phyloP scores from a whole-genome alignment of 345 rosid genomes.

The Aethionema arabicum region DNA sequence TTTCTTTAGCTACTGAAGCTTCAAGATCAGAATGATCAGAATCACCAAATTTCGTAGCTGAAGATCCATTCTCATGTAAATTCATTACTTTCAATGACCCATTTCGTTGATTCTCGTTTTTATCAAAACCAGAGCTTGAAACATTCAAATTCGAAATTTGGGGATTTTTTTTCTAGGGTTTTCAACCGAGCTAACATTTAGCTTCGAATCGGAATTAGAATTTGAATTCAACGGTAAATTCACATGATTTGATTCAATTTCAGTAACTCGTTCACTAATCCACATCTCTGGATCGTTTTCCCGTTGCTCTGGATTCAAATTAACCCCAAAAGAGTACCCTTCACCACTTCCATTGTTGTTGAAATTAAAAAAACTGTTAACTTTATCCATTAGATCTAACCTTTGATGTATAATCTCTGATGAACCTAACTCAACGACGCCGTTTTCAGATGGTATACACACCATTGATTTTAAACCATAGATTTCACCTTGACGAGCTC shows the following conservation, averaged over 20 bases:
- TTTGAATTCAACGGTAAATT: slow-evolving; percentile 18
- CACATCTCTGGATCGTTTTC: slow-evolving; percentile 78
- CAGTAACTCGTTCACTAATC: slow-evolving; percentile 58
- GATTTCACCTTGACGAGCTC: slow-evolving; percentile 68
- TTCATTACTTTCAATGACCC: slow-evolving; percentile 58
- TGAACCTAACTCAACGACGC: slow-evolving; percentile 90
- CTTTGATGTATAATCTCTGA: slow-evolving; percentile 64
- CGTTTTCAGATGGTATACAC: slow-evolving; percentile 71
- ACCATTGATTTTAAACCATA: slow-evolving; percentile 80
- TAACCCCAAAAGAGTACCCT: slow-evolving; percentile 49
- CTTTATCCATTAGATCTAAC: slow-evolving; percentile 75
- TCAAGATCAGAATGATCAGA: slow-evolving; percentile 88
- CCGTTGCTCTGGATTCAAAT: slow-evolving; percentile 55
- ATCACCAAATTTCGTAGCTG: slow-evolving; percentile 61
- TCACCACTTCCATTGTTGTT: slow-evolving; percentile 42
- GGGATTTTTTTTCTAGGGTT: slow-evolving; percentile 26
- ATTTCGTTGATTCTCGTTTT: slow-evolving; percentile 45
- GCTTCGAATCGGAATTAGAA: slow-evolving; percentile 38
- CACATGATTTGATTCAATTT: slow-evolving; percentile 34
- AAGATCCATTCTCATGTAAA: slow-evolving; percentile 62
- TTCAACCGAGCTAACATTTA: slow-evolving; percentile 44
- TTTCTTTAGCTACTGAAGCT: no score
- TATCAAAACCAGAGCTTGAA: slow-evolving; percentile 47
- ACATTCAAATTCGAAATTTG: slow-evolving; percentile 49
- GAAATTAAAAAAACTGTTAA: slow-evolving; percentile 61